Conservation (phyloP, 176 grass and related monocot species). For the Pontederia crassipes region DNA sequence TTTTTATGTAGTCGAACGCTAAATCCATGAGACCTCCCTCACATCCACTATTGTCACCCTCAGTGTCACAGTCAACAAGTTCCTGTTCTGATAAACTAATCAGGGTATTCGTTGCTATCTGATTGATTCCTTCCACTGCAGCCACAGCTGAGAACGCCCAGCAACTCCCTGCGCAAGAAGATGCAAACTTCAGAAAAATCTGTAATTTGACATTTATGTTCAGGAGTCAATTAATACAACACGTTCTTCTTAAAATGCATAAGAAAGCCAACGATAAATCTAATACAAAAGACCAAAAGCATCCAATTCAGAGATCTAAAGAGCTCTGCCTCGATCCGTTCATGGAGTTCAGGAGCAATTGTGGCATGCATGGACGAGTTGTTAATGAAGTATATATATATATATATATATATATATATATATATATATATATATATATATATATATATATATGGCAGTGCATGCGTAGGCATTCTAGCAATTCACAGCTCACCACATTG, state of each 20-base stretch:
- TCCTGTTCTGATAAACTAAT: conserved; percentile 74
- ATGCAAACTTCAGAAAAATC: neutral
- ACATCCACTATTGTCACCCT: conserved; percentile 37
- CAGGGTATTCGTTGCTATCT: conserved; percentile 48
- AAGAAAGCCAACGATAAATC: no score
- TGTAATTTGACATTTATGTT: neutral
- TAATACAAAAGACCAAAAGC: no score
- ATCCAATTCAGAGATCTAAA: no score
- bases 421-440: no score
- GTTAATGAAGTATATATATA: no score
- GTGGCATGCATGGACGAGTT: no score
- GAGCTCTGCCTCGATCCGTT: no score
- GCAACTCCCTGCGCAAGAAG: conserved; percentile 45
- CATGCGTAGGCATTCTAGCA: no score
- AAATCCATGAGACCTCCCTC: conserved; percentile 72
- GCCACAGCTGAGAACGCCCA: conserved; percentile 69
- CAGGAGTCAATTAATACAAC: no score
- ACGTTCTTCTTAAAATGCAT: neutral
- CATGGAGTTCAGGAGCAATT: no score
- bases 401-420: no score
- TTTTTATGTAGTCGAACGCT: conserved; percentile 60
- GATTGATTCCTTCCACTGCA: conserved; percentile 65
- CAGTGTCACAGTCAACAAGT: conserved; percentile 50
- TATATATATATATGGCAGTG: no score
- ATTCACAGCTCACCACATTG: conserved; percentile 16